These are phyloP conservation scores for Cryptococcus floricola DNA, from an alignment of 1,284 basidiomycete genomes.

Conservation along the genomic window DNA sequence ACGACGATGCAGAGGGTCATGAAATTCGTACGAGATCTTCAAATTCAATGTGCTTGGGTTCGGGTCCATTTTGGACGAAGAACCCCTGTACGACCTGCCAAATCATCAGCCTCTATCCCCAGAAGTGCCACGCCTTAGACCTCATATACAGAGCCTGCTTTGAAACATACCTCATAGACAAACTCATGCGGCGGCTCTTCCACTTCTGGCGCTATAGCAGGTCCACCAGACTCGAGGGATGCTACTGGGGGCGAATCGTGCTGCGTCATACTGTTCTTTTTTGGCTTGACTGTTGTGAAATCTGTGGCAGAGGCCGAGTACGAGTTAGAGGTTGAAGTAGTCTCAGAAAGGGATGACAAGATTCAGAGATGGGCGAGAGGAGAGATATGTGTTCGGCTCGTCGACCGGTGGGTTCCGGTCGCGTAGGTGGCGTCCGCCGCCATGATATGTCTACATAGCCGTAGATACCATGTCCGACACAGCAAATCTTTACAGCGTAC, in stretches of 20 bases:
- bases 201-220: conserved; percentile 20
- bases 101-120: neutral
- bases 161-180: conserved; percentile 32
- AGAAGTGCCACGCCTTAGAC: neutral
- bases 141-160: neutral
- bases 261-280: neutral
- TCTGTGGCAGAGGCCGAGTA: neutral
- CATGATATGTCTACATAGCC: no score
- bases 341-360: no score
- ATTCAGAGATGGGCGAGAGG: no score
- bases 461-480: no score
- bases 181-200: conserved; percentile 29
- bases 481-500: no score
- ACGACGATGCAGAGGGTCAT: neutral
- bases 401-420: no score
- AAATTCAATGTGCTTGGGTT: conserved; percentile 30
- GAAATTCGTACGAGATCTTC: conserved; percentile 35
- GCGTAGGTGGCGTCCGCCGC: no score
- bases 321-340: neutral
- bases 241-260: conserved; percentile 38
- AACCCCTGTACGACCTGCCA: conserved; percentile 34
- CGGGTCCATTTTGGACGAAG: conserved; percentile 41
- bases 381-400: no score
- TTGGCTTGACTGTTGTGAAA: neutral
- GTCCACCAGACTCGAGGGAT: conserved; percentile 34